Percentiles rank a stretch among this genome's conserved stretches.
phyloP scores from a whole-genome alignment of 345 rosid species.

The Ailanthus altissimus region DNA sequence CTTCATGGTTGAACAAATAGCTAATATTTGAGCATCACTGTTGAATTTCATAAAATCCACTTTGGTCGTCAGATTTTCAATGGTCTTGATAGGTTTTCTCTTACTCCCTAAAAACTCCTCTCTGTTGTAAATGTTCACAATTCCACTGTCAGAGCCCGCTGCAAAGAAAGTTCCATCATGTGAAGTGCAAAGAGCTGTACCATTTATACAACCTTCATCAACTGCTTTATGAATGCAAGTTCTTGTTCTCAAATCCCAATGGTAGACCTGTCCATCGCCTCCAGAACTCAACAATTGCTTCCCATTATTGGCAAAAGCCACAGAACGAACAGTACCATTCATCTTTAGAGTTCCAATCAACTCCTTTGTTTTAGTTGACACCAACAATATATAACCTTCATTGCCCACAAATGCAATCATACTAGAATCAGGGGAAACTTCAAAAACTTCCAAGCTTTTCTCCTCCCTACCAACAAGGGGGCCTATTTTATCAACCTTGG shows the following conservation, averaged over 20 bases:
- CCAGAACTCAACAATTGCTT: constrained; percentile 72
- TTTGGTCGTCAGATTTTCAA: constrained; percentile 74
- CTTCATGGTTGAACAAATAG: constrained; percentile 71
- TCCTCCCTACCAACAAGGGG: constrained; percentile 92
- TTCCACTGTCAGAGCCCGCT: constrained; percentile 77
- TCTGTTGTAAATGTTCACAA: constrained; percentile 77
- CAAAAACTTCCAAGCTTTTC: constrained; percentile 85
- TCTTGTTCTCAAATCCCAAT: constrained; percentile 84
- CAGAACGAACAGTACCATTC: constrained; percentile 75
- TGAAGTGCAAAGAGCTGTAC: constrained; percentile 64
- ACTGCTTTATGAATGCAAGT: constrained; percentile 73
- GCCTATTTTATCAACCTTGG: constrained; percentile 73
- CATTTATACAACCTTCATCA: constrained; percentile 75
- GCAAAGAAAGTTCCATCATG: constrained; percentile 60
- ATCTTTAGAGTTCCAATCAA: constrained; percentile 74
- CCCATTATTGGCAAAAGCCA: constrained; percentile 76
- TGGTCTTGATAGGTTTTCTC: constrained; percentile 65
- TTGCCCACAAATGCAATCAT: constrained; percentile 76
- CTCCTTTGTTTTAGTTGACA: constrained; percentile 75
- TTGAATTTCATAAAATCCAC: constrained; percentile 83
- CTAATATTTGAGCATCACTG: constrained; percentile 73
- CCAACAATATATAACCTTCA: constrained; percentile 77
- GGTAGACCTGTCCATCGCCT: constrained; percentile 77
- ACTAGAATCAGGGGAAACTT: constrained; percentile 75
- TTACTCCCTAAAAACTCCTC: constrained; percentile 79